Conservation (phyloP, 1,284 basidiomycete genomes). For the Ustilago sp. region DNA sequence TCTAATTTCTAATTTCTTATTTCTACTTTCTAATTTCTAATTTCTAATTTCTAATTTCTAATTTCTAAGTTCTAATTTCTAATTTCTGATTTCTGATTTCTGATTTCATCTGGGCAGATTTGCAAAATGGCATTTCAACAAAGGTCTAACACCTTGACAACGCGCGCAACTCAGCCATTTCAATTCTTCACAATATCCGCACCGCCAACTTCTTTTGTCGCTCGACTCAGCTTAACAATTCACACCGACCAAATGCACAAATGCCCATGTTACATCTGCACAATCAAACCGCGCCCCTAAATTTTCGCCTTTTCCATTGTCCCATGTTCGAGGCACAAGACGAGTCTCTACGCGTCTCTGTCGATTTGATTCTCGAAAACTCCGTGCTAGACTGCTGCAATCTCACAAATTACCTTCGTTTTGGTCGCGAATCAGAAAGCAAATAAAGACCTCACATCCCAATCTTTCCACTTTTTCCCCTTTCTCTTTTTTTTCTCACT, state of each 20-base stretch:
- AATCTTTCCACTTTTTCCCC: not conserved
- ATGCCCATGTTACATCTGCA: not conserved
- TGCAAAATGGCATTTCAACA: conserved; percentile 12
- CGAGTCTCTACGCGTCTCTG: not conserved
- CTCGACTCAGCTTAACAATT: conserved; percentile 1
- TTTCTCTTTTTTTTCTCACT: not conserved
- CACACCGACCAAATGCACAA: not conserved
- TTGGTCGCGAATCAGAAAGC: not conserved
- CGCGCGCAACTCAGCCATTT: not conserved
- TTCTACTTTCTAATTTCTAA: not conserved
- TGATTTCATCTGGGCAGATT: not conserved
- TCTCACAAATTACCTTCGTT: conserved; percentile 25
- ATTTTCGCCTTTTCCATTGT: conserved; percentile 16
- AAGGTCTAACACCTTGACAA: conserved; percentile 13
- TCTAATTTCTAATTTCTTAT: not conserved
- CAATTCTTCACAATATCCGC: not conserved
- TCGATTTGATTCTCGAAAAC: conserved; percentile 9
- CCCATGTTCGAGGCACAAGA: conserved; percentile 3
- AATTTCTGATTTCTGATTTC: not conserved
- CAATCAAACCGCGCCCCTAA: conserved; percentile 9
- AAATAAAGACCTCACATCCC: conserved; percentile 27
- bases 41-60: no score
- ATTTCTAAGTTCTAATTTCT: no score
- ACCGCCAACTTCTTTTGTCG: conserved; percentile 1
- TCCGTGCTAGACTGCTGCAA: conserved; percentile 36